These are phyloP conservation scores for Westerdykella aurantiaca DNA, from an alignment of 2,329 filamentous ascomycete genomes.

Conservation along the genomic window DNA sequence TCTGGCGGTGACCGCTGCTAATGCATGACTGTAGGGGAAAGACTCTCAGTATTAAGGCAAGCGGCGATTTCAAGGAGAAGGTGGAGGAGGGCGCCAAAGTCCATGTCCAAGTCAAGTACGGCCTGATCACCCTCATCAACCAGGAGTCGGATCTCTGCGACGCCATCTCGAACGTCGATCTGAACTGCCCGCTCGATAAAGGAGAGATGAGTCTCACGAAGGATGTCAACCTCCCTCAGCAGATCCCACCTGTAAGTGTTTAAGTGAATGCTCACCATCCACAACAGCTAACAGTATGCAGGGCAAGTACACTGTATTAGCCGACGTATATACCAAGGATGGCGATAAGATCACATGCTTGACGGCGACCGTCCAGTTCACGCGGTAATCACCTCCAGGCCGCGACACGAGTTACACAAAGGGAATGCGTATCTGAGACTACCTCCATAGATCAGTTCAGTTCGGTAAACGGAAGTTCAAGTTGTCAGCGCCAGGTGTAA, in stretches of 20 bases:
- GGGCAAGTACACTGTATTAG: slow-evolving; percentile 86
- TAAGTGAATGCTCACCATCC: neutral
- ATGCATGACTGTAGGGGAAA: slow-evolving; percentile 55
- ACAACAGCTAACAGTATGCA: slow-evolving; percentile 34
- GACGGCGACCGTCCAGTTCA: slow-evolving; percentile 64
- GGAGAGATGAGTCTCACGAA: slow-evolving; percentile 70
- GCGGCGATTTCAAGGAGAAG: slow-evolving; percentile 64
- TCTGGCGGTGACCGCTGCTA: neutral
- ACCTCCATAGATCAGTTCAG: slow-evolving; percentile 17
- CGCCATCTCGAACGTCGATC: slow-evolving; percentile 78
- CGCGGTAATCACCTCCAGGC: slow-evolving; percentile 28
- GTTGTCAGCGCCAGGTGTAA: slow-evolving; percentile 32
- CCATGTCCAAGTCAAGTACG: slow-evolving; percentile 83
- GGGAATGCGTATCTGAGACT: slow-evolving; percentile 13
- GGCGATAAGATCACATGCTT: slow-evolving; percentile 78
- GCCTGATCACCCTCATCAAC: slow-evolving; percentile 81
- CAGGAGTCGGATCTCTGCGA: slow-evolving; percentile 82
- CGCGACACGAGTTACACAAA: neutral
- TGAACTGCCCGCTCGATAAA: slow-evolving; percentile 81
- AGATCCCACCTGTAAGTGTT: slow-evolving; percentile 74
- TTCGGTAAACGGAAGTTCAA: slow-evolving; percentile 29
- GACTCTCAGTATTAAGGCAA: slow-evolving; percentile 71
- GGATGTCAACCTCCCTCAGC: slow-evolving; percentile 72
- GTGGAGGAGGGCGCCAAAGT: slow-evolving; percentile 78
- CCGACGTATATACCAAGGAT: slow-evolving; percentile 74